Conservation (phyloP, 164 flowering plant genomes). For the Magnolia kwangsiensis region DNA sequence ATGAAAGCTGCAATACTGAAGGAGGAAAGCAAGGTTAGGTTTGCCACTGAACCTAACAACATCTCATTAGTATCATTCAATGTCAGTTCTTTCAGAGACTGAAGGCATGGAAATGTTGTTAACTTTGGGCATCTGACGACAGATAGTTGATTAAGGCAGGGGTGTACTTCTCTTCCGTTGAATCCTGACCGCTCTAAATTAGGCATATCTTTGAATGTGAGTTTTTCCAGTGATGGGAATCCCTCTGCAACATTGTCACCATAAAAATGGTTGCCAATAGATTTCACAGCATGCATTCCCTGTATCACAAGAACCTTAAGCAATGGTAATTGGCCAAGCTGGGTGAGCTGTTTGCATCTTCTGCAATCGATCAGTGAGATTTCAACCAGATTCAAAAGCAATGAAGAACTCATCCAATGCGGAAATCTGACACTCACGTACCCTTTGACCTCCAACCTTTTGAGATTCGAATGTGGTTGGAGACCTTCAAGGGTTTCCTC, state of each 20-base stretch:
- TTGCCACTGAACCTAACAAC: no score
- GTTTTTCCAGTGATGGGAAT: constrained; percentile 11
- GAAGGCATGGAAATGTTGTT: constrained; percentile 4
- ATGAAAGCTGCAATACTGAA: no score
- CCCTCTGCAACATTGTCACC: neutral
- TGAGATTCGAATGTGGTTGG: neutral
- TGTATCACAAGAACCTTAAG: neutral
- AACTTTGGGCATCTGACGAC: constrained; percentile 14
- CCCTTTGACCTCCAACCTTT: neutral
- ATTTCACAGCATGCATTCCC: no score
- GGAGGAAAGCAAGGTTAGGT: no score
- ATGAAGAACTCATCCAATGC: neutral
- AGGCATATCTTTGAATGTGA: constrained; percentile 4
- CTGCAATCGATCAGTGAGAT: neutral
- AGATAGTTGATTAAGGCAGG: constrained; percentile 2
- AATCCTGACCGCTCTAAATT: constrained; percentile 12
- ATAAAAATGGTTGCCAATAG: no score
- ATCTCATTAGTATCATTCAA: neutral
- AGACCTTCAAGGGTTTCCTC: neutral
- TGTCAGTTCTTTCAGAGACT: neutral
- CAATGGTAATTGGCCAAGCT: neutral
- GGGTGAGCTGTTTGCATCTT: neutral
- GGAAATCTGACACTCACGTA: neutral
- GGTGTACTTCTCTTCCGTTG: neutral
- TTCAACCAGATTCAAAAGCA: neutral